phyloP scores from a whole-genome alignment of 306 rosid species.

The Styphnolobium japonicum region DNA sequence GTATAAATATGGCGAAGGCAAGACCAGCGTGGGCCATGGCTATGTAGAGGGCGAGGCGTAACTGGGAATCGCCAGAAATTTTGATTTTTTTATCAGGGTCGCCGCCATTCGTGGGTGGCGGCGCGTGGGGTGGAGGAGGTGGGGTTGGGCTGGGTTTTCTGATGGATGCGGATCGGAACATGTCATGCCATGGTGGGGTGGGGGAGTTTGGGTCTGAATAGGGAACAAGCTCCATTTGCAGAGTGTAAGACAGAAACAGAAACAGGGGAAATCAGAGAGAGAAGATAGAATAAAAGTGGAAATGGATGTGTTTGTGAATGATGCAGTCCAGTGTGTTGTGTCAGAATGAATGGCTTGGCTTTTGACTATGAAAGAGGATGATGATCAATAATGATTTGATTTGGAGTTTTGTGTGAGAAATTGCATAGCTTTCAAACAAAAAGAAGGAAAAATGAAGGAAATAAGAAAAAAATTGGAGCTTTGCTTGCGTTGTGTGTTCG shows the following conservation, averaged over 20 bases:
- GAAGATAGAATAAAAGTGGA: too few relatives aligned
- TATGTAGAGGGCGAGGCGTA: constrained; percentile 72
- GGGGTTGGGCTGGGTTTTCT: constrained; percentile 40
- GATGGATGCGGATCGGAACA: constrained; percentile 79
- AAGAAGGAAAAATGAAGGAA: neutral
- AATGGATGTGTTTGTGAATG: neutral
- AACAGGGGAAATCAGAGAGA: neutral
- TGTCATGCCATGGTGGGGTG: constrained; percentile 71
- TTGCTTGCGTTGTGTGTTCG: neutral
- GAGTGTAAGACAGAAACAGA: neutral
- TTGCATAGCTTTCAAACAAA: neutral
- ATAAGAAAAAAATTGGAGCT: neutral
- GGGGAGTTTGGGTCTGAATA: constrained; percentile 46
- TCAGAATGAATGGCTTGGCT: neutral
- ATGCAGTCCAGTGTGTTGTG: too few relatives aligned
- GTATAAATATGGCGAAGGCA: constrained; percentile 52
- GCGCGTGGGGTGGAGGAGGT: constrained; percentile 10
- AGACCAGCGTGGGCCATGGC: constrained; percentile 93
- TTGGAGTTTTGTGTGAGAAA: neutral
- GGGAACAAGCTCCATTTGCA: constrained; percentile 57
- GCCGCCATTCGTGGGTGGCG: neutral
- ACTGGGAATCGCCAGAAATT: constrained; percentile 63
- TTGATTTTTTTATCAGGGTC: constrained; percentile 26
- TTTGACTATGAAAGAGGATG: neutral
- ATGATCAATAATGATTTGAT: neutral